Conservation (phyloP, 2,329 filamentous ascomycete genomes). For the Clonostachys solani region DNA sequence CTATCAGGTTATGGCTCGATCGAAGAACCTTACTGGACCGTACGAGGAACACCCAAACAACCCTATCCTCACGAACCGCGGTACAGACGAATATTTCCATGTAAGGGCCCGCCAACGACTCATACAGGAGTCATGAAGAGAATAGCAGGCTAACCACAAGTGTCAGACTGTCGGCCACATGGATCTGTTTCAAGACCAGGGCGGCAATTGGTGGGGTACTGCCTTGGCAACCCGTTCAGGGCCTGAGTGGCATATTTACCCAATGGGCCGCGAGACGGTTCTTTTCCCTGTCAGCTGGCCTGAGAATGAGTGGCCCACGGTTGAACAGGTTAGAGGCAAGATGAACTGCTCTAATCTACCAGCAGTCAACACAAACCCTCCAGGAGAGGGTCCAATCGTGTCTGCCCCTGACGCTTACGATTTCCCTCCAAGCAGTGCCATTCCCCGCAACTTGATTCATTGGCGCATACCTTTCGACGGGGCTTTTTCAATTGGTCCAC, state of each 20-base stretch:
- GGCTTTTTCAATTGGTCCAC: slow-evolving; percentile 29
- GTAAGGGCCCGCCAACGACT: too few relatives aligned
- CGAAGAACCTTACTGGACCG: slow-evolving; percentile 30
- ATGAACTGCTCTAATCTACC: slow-evolving; percentile 29
- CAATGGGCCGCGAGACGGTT: slow-evolving; percentile 51
- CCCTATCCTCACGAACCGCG: slow-evolving; percentile 36
- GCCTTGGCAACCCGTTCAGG: slow-evolving; percentile 7
- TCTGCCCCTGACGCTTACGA: slow-evolving; percentile 35
- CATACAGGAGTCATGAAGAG: too few relatives aligned
- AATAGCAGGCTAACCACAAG: too few relatives aligned
- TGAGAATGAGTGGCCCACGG: slow-evolving; percentile 38
- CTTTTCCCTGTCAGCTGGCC: slow-evolving; percentile 43
- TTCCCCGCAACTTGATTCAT: slow-evolving; percentile 51
- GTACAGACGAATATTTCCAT: slow-evolving; percentile 29
- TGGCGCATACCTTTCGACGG: slow-evolving; percentile 46
- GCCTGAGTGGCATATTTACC: slow-evolving; percentile 24
- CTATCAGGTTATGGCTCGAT: slow-evolving; percentile 34
- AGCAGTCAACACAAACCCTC: slow-evolving; percentile 12
- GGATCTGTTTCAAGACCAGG: slow-evolving; percentile 35
- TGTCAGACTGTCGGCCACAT: slow-evolving; percentile 31
- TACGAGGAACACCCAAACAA: slow-evolving; percentile 34
- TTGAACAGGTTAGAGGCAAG: slow-evolving; percentile 10
- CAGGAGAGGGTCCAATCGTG: slow-evolving; percentile 11
- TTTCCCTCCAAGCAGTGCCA: slow-evolving; percentile 33
- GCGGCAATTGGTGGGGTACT: slow-evolving; percentile 36